Base-by-base conservation (phyloP, 108 stramenopile genomes). In the Mayamaea pseudoterrestris region DNA sequence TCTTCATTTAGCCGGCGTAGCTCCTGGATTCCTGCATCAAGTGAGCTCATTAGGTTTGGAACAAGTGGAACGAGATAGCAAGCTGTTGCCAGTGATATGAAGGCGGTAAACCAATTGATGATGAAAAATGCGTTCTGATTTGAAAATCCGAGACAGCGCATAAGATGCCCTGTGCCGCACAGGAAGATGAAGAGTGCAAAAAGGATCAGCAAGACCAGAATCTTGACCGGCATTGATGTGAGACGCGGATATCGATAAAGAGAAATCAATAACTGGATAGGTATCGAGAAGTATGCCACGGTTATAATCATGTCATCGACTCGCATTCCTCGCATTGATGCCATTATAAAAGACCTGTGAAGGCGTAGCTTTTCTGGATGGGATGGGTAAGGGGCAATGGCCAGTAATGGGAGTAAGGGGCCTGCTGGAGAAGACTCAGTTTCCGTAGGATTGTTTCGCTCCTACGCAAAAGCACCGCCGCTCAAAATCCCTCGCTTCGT, bases 121-220 rank as follows among this genome's bases (percentile, higher is more conserved):
- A 47, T 34, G n/a, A n/a, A n/a, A n/a, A n/a, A n/a, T n/a, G n/a
- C n/a, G n/a, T n/a, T n/a, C n/a, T n/a, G n/a, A n/a, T n/a, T n/a
- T n/a, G n/a, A n/a, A n/a, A 8, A 27, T 16, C 34, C 65, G 17
- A 74, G 16, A 40, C 51, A 65, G 22, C 65, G 57, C 2, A 74
- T 29, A 11, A 74, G 40, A 28, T 69, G 73, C 14, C 68, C 73
- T 5, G 60, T 55, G 5, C 73, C 73, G 47, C 73, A 74, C 5
- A 66, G 41, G 34, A 74, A 68, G 41, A 73, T 65, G 51, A 73
- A 68, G 5, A 73, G 55, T 1, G 71, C 71, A 53, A 73, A 68
- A 8, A 69, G 44, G 2, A 69, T 28, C 7, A 65, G 30, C 22
- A 74, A 42, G 16, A 44, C 30, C 20, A 69, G 30, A 18, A 74